A percentile compares a stretch with the other conserved stretches of the same genome.
Conservation (phyloP, 106 monocot species). For the Cymbidium sinense region DNA sequence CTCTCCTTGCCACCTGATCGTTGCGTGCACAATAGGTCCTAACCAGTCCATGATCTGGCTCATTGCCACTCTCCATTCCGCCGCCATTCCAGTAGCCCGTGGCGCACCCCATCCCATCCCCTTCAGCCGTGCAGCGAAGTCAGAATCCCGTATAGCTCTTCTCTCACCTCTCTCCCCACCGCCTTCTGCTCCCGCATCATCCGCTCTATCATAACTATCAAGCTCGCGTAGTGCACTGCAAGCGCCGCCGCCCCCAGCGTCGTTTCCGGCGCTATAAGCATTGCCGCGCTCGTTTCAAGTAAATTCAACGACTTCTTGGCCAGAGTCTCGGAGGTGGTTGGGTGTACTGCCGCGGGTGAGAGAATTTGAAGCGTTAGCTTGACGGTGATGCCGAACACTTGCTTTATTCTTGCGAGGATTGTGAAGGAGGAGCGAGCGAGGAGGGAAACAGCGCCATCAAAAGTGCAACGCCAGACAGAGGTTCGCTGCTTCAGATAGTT, state of each 20-base stretch:
- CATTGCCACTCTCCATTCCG: background rate
- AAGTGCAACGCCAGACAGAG: constrained; percentile 48
- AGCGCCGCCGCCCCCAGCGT: constrained; percentile 22
- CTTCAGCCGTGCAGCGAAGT: no score
- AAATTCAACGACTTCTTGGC: no score
- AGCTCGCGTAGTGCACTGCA: no score
- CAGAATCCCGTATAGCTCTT: no score
- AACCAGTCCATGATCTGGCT: background rate
- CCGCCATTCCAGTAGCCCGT: background rate
- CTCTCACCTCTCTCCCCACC: constrained; percentile 3
- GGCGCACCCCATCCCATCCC: background rate
- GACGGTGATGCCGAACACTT: constrained; percentile 43
- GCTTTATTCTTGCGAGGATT: constrained; percentile 43
- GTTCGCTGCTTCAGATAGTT: constrained; percentile 35
- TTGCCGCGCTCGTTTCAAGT: no score
- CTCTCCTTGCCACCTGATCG: background rate
- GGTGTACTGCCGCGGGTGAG: no score
- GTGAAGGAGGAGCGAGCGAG: constrained; percentile 52
- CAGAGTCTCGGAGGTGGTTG: no score
- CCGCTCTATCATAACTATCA: constrained; percentile 20
- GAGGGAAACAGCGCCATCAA: constrained; percentile 36
- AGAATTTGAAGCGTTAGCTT: no score
- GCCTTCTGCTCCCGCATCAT: constrained; percentile 42
- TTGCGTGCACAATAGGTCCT: background rate
- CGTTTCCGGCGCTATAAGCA: background rate